Base-by-base conservation (phyloP, 495 filamentous ascomycete species). In the Xylaria scruposa region DNA sequence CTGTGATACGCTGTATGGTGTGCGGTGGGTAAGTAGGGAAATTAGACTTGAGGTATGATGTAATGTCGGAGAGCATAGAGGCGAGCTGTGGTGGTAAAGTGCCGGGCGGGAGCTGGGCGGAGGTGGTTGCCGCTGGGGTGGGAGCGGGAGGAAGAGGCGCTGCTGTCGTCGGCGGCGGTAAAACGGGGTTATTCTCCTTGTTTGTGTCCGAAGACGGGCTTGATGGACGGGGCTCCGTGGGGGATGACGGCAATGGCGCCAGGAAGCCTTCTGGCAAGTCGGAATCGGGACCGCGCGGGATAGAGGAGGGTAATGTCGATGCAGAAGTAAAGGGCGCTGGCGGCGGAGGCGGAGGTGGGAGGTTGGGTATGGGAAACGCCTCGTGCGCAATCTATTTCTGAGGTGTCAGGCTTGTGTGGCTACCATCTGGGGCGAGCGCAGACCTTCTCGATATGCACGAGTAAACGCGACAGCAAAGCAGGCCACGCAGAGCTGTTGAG, bases 1-100 rank as follows among this genome's bases (percentile, higher is more conserved):
- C 96, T 24, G 96, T 89, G 42, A 99, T 87, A 54, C 96, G 92
- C 81, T 99, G 96, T 64, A 97, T 86, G 0, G 96, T 98, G 78
- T 98, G 94, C 0, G 96, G 96, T 1, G 96, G 96, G 71, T 93
- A 88, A 0, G 84, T 81, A 36, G 86, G 47, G 81, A 99, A 99
- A 72, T 88, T 87, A 4, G 83, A 83, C 47, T 82, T 85, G 53
- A 99, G 84, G n/a, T 88, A 90, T 4, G 83, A 86, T 31, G 86
- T 89, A 61, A 96, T 93, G 36, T 89, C 90, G 58, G 81, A 76
- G 67, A 96, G 84, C 56, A 93, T 88, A 33, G 86, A 82, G 51
- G 87, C 80, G 51, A 94, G 85, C 58, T 89, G 89, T 4, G 87
- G 84, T 12, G 93, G 93, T 17, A 97, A 84, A 6, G 82, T 67